Conservation (phyloP, 1,284 basidiomycete genomes). For the Agaricales sp. region DNA sequence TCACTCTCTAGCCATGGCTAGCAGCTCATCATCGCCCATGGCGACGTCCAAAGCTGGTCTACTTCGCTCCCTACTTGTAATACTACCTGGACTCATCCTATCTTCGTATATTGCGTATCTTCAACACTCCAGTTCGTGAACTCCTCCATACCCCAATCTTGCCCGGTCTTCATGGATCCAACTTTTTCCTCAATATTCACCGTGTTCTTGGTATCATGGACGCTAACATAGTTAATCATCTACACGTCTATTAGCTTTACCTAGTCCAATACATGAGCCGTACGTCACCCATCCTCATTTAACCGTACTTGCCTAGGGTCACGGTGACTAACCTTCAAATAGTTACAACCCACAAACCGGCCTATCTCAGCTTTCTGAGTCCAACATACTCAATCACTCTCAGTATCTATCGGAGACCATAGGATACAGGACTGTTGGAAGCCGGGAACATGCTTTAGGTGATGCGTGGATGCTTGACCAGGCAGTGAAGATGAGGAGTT, state of each 20-base stretch:
- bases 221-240: no score
- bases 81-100: background rate
- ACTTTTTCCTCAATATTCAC: no score
- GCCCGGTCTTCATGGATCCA: background rate
- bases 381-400: conserved; percentile 50
- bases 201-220: no score
- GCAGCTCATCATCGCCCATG: no score
- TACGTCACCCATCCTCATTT: conserved; percentile 14
- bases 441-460: conserved; percentile 77
- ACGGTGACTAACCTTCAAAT: conserved; percentile 1
- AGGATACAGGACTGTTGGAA: conserved; percentile 90
- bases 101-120: background rate
- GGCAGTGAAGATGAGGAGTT: conserved; percentile 45
- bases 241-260: conserved; percentile 21
- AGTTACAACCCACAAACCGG: conserved; percentile 45
- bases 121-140: background rate
- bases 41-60: background rate
- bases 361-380: conserved; percentile 62
- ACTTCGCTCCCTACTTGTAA: background rate
- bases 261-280: conserved; percentile 27
- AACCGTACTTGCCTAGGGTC: background rate
- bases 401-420: conserved; percentile 72
- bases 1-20: no score
- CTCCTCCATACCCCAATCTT: background rate
- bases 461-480: conserved; percentile 77